Conservation (phyloP, 306 rosid species). For the Abrus pulchellus region DNA sequence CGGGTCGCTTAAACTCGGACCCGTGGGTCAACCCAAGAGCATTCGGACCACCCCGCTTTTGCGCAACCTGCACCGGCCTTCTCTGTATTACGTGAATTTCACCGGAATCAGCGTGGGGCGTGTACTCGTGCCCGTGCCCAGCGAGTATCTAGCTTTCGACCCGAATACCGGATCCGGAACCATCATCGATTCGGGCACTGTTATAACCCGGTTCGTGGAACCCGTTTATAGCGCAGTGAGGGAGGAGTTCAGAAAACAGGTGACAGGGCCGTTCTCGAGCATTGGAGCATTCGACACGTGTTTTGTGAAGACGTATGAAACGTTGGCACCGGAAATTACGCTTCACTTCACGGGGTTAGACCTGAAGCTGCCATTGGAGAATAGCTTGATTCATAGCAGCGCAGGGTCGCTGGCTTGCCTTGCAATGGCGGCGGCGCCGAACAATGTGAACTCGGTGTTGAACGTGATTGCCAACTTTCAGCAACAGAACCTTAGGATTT, state of each 20-base stretch:
- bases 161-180: slow-evolving; percentile 84
- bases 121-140: slow-evolving; percentile 55
- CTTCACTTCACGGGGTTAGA: slow-evolving; percentile 70
- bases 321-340: slow-evolving; percentile 63
- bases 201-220: slow-evolving; percentile 74
- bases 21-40: slow-evolving; percentile 75
- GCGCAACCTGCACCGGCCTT: slow-evolving; percentile 77
- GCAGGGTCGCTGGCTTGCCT: slow-evolving; percentile 84
- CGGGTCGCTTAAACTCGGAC: slow-evolving; percentile 89
- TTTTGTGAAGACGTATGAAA: slow-evolving; percentile 61
- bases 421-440: slow-evolving; percentile 91
- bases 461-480: slow-evolving; percentile 93
- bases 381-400: slow-evolving; percentile 86
- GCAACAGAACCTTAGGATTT: slow-evolving; percentile 87
- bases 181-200: slow-evolving; percentile 87
- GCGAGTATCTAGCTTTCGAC: slow-evolving; percentile 62
- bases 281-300: slow-evolving; percentile 93
- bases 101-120: slow-evolving; percentile 79
- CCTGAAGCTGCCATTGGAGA: slow-evolving; percentile 75
- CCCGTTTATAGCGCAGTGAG: slow-evolving; percentile 75
- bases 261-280: slow-evolving; percentile 65
- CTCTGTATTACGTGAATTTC: slow-evolving; percentile 83
- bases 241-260: slow-evolving; percentile 86
- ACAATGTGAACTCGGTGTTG: slow-evolving; percentile 82
- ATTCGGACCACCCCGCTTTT: slow-evolving; percentile 87